Evolutionary conservation across 768 basidiomycete species (phyloP).

Genomic region (Leccinum subgranulosum): DNA sequence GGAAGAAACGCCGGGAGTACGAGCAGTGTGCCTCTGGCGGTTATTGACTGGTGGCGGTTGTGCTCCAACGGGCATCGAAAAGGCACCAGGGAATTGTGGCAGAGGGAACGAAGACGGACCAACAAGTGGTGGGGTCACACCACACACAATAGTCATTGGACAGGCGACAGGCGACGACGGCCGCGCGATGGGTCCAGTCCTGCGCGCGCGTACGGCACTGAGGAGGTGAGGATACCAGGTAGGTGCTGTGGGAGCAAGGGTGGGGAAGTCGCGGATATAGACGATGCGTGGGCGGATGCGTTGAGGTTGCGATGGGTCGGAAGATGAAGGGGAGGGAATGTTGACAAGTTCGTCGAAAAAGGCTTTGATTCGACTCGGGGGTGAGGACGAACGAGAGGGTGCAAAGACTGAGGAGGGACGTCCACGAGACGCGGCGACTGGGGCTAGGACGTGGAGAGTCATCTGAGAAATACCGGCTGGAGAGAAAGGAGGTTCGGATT

Average conservation of each 20-base stretch:
- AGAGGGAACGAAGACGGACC: slow-evolving; percentile 35
- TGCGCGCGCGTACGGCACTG: slow-evolving; percentile 71
- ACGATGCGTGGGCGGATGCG: slow-evolving; percentile 62
- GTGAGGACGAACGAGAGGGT: slow-evolving; percentile 39
- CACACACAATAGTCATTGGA: slow-evolving; percentile 83
- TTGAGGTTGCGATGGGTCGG: slow-evolving; percentile 26
- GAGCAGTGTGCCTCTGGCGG: slow-evolving; percentile 18
- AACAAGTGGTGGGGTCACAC: slow-evolving; percentile 76
- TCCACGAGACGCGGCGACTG: slow-evolving; percentile 33
- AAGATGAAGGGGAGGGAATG: slow-evolving; percentile 36
- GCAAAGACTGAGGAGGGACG: slow-evolving; percentile 33
- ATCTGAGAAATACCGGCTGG: slow-evolving; percentile 36
- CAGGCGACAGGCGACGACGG: slow-evolving; percentile 58
- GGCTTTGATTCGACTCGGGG: slow-evolving; percentile 56
- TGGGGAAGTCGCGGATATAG: slow-evolving; percentile 80
- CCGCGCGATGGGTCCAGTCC: slow-evolving; percentile 60
- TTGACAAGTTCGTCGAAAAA: slow-evolving; percentile 83
- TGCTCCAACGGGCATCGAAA: slow-evolving; percentile 6
- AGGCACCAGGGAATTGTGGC: slow-evolving; percentile 10
- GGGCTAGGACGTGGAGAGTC: slow-evolving; percentile 45
- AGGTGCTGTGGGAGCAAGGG: slow-evolving; percentile 66
- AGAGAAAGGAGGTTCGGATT: slow-evolving; percentile 47
- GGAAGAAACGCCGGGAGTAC: slow-evolving; percentile 25
- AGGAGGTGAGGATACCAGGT: slow-evolving; percentile 82
- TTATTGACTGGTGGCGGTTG: slow-evolving; percentile 8